These are phyloP conservation scores for Podaxis sp. DNA, from an alignment of 768 basidiomycete genomes.

Conservation along the genomic window DNA sequence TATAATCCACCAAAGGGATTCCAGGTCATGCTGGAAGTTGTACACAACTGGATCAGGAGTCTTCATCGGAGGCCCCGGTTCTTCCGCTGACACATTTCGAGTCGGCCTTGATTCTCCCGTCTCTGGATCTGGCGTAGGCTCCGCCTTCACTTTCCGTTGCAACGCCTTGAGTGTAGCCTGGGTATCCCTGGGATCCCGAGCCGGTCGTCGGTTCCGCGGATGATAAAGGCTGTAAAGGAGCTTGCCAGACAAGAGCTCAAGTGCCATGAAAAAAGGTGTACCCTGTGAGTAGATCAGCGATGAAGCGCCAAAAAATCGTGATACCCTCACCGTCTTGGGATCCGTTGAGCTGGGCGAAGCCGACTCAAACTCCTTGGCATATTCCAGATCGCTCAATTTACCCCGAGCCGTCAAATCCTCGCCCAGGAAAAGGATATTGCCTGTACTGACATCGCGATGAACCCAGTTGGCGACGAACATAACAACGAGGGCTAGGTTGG, in stretches of 20 bases:
- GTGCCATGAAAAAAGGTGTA: conserved; percentile 12
- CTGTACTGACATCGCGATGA: conserved; percentile 8
- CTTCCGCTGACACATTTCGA: background rate
- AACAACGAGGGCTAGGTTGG: background rate
- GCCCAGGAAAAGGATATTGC: conserved; percentile 2
- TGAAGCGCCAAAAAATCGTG: background rate
- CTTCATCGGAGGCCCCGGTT: background rate
- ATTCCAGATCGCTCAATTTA: too few relatives aligned
- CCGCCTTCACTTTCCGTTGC: background rate
- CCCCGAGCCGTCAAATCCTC: background rate
- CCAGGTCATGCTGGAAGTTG: conserved; percentile 11
- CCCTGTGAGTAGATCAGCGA: background rate
- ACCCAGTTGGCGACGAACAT: conserved; percentile 10
- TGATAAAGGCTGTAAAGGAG: too few relatives aligned
- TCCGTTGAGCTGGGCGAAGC: background rate
- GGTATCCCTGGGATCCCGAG: background rate
- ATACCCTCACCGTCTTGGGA: background rate
- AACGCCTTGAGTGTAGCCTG: background rate
- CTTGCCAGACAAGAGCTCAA: conserved; percentile 2
- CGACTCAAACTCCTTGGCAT: background rate
- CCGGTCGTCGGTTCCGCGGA: too few relatives aligned
- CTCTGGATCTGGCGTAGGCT: too few relatives aligned
- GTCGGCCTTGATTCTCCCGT: background rate
- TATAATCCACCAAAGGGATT: conserved; percentile 9
- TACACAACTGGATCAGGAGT: background rate